These are phyloP conservation scores for Colletotrichum sp. DNA, from an alignment of 2,329 filamentous ascomycete genomes.

Conservation along the genomic window DNA sequence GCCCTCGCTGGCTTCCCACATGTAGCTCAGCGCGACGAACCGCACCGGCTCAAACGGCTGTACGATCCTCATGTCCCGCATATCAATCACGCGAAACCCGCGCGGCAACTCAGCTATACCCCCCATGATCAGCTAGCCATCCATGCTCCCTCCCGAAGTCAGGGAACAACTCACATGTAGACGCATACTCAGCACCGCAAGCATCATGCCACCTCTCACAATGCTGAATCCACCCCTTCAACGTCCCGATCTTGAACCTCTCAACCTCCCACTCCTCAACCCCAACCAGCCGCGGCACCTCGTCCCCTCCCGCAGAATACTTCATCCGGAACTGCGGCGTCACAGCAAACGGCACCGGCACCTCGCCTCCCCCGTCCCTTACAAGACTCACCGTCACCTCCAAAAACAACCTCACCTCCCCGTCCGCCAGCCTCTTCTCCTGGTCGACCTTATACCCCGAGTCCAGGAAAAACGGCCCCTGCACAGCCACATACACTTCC, in stretches of 20 bases:
- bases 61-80: slow-evolving; percentile 40
- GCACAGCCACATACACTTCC: not conserved
- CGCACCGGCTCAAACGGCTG: slow-evolving; percentile 37
- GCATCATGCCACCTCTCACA: not conserved
- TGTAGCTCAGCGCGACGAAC: slow-evolving; percentile 49
- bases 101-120: not conserved
- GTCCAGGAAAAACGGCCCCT: slow-evolving; percentile 5
- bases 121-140: not conserved
- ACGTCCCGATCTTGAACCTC: not conserved
- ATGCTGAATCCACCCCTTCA: not conserved
- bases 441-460: not conserved
- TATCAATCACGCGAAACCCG: slow-evolving; percentile 35
- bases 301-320: not conserved
- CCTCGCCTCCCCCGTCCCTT: not conserved
- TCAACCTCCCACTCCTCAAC: not conserved
- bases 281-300: not conserved
- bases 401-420: not conserved
- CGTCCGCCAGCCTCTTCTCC: not conserved
- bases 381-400: not conserved
- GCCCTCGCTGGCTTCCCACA: slow-evolving; percentile 31
- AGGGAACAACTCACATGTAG: not conserved
- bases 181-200: not conserved
- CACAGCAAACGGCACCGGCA: not conserved
- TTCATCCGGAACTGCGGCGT: not conserved
- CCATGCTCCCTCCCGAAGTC: not conserved